Conservation (phyloP, 2,329 filamentous ascomycete species). For the Arthrobotrys pseudoclavata region DNA sequence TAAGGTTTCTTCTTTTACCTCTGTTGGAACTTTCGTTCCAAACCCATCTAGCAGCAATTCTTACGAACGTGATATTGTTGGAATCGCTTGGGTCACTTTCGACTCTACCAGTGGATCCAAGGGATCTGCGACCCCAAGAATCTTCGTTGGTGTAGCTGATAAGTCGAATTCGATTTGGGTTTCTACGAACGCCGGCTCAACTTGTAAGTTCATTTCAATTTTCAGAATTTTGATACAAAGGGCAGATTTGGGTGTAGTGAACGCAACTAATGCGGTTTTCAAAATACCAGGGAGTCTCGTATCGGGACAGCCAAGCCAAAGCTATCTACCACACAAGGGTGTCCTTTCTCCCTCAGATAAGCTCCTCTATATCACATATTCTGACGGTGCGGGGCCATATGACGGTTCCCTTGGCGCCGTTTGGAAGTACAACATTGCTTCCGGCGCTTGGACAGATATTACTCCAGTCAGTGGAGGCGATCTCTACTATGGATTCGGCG, state of each 20-base stretch:
- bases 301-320: slow-evolving; percentile 68
- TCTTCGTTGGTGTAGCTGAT: slow-evolving; percentile 73
- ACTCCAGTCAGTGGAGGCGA: slow-evolving; percentile 68
- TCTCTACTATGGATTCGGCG: slow-evolving; percentile 71
- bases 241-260: background rate
- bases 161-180: slow-evolving; percentile 70
- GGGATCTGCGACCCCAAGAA: slow-evolving; percentile 70
- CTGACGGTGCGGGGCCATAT: slow-evolving; percentile 72
- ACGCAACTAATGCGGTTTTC: background rate
- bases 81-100: slow-evolving; percentile 72
- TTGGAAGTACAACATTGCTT: slow-evolving; percentile 71
- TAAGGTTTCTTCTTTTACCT: slow-evolving; percentile 71
- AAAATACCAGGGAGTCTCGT: slow-evolving; percentile 66
- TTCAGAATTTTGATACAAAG: background rate
- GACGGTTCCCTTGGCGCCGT: slow-evolving; percentile 72
- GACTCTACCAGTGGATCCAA: slow-evolving; percentile 69
- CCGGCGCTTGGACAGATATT: slow-evolving; percentile 71
- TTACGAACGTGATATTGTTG: slow-evolving; percentile 69
- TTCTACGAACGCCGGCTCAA: slow-evolving; percentile 71
- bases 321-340: slow-evolving; percentile 72
- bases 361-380: slow-evolving; percentile 72
- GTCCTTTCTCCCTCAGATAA: slow-evolving; percentile 70
- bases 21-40: slow-evolving; percentile 70
- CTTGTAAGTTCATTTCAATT: slow-evolving; percentile 65
- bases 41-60: slow-evolving; percentile 68